Evolutionary conservation across 805 yeast species (phyloP), one percentile per base, ranked within the genome.

Genomic region (Zygosaccharomyces pseudorouxii): DNA sequence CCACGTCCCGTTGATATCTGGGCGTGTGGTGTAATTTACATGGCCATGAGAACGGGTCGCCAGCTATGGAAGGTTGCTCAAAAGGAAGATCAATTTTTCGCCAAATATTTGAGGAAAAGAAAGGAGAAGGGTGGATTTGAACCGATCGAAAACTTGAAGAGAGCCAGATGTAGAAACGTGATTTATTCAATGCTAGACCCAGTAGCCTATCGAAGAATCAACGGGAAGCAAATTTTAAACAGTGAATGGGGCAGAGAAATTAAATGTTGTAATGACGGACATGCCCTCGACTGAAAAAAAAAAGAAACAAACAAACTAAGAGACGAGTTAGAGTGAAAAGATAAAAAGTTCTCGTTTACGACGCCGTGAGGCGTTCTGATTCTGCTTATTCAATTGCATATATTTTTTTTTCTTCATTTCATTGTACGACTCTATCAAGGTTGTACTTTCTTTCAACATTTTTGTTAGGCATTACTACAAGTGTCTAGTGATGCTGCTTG

Each of bases 221-320:
- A 86, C 22, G 95, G 95, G 11, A 80, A 80, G 57, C 97, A 92
- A 68, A 80, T 90, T 23, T 72, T 93, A 63, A 89, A 86, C 62
- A 84, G 93, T 64, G 98, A 93, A 67, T 92, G 98, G 98, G 96
- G 95, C 0, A 73, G 97, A 50, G 95, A 88, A 63, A 89, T 92
- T 53, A 76, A 71, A 50, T 82, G 87, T 23, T 89, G 96, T 65
- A 81, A 77, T 30, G 85, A 86, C 20, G 90, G 86, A 11, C 58
- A 50, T 47, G 52, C 59, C 14, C 29, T 46, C 25, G 51, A 50
- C 42, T 55, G 41, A 45, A 22, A 14, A 1, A 16, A n/a, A n/a
- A n/a, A n/a, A n/a, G n/a, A n/a, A n/a, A n/a, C n/a, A n/a, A n/a
- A n/a, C n/a, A n/a, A n/a, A n/a, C n/a, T n/a, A n/a, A n/a, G n/a